Base-by-base conservation (phyloP, 441 rosid genomes). In the Pelargonium fulgidum region DNA sequence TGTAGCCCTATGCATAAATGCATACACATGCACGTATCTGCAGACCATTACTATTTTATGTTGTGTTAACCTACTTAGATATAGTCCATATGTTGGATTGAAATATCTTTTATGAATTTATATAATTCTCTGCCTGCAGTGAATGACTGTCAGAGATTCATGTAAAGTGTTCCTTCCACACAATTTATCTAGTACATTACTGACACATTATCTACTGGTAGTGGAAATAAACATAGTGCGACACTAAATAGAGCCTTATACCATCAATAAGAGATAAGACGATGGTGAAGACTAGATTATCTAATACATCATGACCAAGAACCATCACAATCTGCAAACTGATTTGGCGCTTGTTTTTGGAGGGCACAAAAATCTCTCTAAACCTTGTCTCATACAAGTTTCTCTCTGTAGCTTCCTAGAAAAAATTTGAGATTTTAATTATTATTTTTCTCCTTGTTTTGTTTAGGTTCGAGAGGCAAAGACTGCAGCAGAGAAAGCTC, bases 391-490 rank as follows among this genome's bases (percentile, higher is more conserved):
- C 36, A 22, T 59, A 58, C 63, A 58, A 19, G 64, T 59, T 59
- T 13, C 6, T 10, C 64, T 59, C 64, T 20, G 26, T 22, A 29
- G 64, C 65, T 26, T 26, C 41, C 65, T 36, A 14, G 29, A 62
- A 62, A 62, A 24, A 22, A 61, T 61, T 10, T 61, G 36, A 11
- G 65, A 36, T 26, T 62, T 13, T 24, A 24, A 26, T 62, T 3
- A 14, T 61, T 24, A 9, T 4, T 26, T 26, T 29, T 26, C n/a
- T 70, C 16, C 26, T 65, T 68, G 1, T 20, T 10, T 50, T 50
- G 58, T 75, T 52, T 73, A 94, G 99, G 99, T 90, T 47, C 79
- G 7, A 73, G 93, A 89, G 76, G 89, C 96, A 70, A 88, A 81
- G 79, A 79, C 78, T 3, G 79, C 84, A 11, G 96, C 96, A 22